Base-by-base conservation (phyloP, 2,329 filamentous ascomycete genomes). In the Clonostachys byssicola region DNA sequence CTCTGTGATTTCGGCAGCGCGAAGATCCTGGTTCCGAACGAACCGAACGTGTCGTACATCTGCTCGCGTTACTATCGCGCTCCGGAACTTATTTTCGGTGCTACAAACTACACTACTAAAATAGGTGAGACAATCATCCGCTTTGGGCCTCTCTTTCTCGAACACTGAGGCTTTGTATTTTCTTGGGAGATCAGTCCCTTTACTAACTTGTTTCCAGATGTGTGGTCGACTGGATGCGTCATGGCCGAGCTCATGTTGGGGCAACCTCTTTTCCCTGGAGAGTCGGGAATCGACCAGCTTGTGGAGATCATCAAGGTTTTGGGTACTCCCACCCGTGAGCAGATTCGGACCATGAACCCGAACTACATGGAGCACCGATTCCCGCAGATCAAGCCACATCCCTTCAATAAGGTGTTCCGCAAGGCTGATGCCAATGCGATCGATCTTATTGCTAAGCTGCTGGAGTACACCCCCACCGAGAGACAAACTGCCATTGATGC, bases 291-390 rank as follows among this genome's bases (percentile, higher is more conserved):
- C 61, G 94, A 99, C 65, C 94, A 99, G 67, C 77, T 99, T 43
- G 94, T 99, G 42, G 94, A 99, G 71, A 99, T 99, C 66, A 99
- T 99, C 79, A 99, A 99, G 74, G 92, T 99, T 46, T 76, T 99
- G 51, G 94, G 94, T 50, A 99, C 94, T 16, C 94, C 94, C 16
- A 97, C 94, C 35, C 83, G 94, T 54, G 94, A 99, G 68, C 94
- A 99, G 71, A 99, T 99, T 62, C 89, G 94, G 58, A 99, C 94
- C 55, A 99, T 99, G 94, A 99, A 99, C 71, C 94, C 94, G 50
- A 99, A 99, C 72, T 99, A 99, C 72, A 99, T 99, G 94, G 94
- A 99, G 74, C 94, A 99, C 76, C 97, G 97, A 75, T 99, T 99
- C 72, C 94, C 94, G 43, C 94, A 99, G 71, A 99, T 99, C 76